These are phyloP conservation scores for Blastocladiella britannica DNA, from an alignment of 192 early-diverging fungal species.

Conservation along the genomic window DNA sequence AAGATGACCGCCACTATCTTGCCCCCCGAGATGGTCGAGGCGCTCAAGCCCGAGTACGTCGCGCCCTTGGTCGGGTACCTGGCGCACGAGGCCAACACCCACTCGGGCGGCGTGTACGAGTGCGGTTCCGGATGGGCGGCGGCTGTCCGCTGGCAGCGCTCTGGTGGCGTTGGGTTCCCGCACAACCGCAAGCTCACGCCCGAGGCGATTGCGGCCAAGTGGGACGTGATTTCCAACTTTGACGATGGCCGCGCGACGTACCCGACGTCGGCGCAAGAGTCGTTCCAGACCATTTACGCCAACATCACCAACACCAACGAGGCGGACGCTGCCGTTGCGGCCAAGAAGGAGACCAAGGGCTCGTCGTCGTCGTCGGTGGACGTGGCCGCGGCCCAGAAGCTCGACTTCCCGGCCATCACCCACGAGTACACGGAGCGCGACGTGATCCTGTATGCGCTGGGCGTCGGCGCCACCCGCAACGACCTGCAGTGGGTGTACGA, in stretches of 20 bases:
- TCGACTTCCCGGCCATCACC: slow-evolving; percentile 23
- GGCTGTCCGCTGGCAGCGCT: slow-evolving; percentile 78
- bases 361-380: slow-evolving; percentile 25
- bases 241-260: slow-evolving; percentile 86
- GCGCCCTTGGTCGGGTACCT: slow-evolving; percentile 84
- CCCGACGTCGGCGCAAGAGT: slow-evolving; percentile 53
- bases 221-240: slow-evolving; percentile 72
- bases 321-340: slow-evolving; percentile 10
- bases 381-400: slow-evolving; percentile 37
- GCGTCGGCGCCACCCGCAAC: slow-evolving; percentile 68
- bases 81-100: slow-evolving; percentile 51
- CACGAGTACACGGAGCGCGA: slow-evolving; percentile 74
- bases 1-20: slow-evolving; percentile 93
- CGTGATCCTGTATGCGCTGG: slow-evolving; percentile 81
- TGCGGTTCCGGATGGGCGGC: slow-evolving; percentile 37
- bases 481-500: slow-evolving; percentile 89
- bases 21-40: slow-evolving; percentile 84
- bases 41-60: slow-evolving; percentile 90
- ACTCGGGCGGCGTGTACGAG: slow-evolving; percentile 46
- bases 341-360: slow-evolving; percentile 13
- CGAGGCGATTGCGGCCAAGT: slow-evolving; percentile 62
- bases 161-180: slow-evolving; percentile 82
- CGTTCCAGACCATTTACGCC: slow-evolving; percentile 58
- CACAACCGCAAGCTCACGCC: slow-evolving; percentile 55
- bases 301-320: slow-evolving; percentile 50